These are phyloP conservation scores for Podosphaera xanthii DNA, from an alignment of 2,329 filamentous ascomycete genomes.

Conservation along the genomic window DNA sequence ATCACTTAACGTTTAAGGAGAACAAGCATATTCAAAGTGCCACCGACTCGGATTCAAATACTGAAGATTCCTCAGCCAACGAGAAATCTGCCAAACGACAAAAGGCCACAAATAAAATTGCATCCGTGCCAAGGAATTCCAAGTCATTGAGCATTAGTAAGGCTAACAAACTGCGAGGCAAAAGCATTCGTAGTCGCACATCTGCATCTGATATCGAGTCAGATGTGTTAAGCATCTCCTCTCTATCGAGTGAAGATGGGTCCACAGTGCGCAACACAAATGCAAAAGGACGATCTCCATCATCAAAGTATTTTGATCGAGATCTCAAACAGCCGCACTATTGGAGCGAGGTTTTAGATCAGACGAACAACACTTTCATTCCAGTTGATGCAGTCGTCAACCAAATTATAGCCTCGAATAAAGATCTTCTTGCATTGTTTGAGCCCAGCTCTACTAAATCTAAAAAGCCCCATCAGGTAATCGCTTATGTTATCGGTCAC, in stretches of 20 bases:
- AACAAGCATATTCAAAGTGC: background rate
- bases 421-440: conserved; percentile 49
- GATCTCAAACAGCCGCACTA: conserved; percentile 73
- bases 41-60: background rate
- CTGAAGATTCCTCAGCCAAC: conserved; percentile 15
- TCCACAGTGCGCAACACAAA: conserved; percentile 31
- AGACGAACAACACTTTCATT: conserved; percentile 55
- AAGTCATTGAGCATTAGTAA: conserved; percentile 2
- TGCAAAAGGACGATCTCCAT: conserved; percentile 3
- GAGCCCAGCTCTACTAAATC: conserved; percentile 68
- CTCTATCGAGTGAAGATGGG: conserved; percentile 27
- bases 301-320: conserved; percentile 31
- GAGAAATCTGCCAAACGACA: background rate
- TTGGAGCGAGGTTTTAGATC: conserved; percentile 78
- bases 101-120: background rate
- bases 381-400: conserved; percentile 54
- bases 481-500: conserved; percentile 71
- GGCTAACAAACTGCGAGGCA: conserved; percentile 19
- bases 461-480: conserved; percentile 69
- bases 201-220: conserved; percentile 24
- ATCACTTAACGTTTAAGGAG: conserved; percentile 11
- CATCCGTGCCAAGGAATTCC: background rate
- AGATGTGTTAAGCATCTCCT: conserved; percentile 16
- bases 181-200: conserved; percentile 15
- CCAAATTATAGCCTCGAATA: conserved; percentile 43